A percentile compares a stretch with the other conserved stretches of the same genome.
These are phyloP conservation scores for Aspergillus terreus DNA, from an alignment of 2,329 filamentous ascomycete genomes.

Conservation along the genomic window DNA sequence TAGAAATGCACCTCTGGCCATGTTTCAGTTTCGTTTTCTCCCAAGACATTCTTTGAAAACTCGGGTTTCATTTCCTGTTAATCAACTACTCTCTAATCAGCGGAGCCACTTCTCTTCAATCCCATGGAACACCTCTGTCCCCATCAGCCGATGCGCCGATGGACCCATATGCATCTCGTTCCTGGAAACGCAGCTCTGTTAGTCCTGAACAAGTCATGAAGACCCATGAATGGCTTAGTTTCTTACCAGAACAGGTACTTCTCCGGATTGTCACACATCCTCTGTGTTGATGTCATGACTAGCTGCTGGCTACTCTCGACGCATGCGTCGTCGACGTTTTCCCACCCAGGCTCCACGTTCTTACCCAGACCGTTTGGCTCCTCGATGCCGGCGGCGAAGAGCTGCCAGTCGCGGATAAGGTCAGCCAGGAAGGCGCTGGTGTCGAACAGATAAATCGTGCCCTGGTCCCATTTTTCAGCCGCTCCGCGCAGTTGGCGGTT, in stretches of 20 bases:
- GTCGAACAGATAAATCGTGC: slow-evolving; percentile 37
- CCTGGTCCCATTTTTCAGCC: slow-evolving; percentile 30
- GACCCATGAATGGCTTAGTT: slow-evolving; percentile 7
- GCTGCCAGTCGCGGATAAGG: slow-evolving; percentile 37
- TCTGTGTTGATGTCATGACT: slow-evolving; percentile 29
- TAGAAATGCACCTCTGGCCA: neutral
- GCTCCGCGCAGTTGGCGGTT: slow-evolving; percentile 28
- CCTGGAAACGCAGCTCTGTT: slow-evolving; percentile 24
- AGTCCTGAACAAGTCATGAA: slow-evolving; percentile 4
- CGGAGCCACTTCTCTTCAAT: slow-evolving; percentile 33
- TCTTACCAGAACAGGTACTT: slow-evolving; percentile 41
- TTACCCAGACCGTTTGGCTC: slow-evolving; percentile 33
- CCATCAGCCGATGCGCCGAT: slow-evolving; percentile 36
- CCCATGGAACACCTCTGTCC: slow-evolving; percentile 33
- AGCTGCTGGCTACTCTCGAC: slow-evolving; percentile 23
- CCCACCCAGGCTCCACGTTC: slow-evolving; percentile 32
- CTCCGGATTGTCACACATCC: slow-evolving; percentile 32
- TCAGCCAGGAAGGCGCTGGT: slow-evolving; percentile 38
- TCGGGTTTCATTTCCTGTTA: neutral
- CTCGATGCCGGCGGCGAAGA: slow-evolving; percentile 32
- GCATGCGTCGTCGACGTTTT: slow-evolving; percentile 35
- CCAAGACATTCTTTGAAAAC: neutral
- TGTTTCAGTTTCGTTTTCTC: neutral
- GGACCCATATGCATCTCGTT: slow-evolving; percentile 40
- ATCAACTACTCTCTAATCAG: neutral